phyloP scores from a whole-genome alignment of 75 land plant species.

The Azolla pinnata region DNA sequence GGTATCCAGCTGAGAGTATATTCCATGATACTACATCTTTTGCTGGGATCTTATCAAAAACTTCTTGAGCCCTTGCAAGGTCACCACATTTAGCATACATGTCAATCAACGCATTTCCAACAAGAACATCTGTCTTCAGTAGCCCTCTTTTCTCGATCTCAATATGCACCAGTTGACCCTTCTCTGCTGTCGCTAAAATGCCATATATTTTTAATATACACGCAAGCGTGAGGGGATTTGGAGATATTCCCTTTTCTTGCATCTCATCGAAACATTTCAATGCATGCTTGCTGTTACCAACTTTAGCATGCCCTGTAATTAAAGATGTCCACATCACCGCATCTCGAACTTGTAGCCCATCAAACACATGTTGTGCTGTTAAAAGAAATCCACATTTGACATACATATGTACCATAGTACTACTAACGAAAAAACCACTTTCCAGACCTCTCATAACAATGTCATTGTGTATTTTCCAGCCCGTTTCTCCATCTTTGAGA shows the following conservation, averaged over 20 bases:
- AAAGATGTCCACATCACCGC: conserved; percentile 32
- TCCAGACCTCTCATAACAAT: background rate
- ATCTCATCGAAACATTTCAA: background rate
- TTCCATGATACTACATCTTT: conserved; percentile 38
- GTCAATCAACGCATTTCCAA: conserved; percentile 20
- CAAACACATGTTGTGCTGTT: conserved; percentile 22
- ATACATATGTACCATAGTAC: conserved; percentile 36
- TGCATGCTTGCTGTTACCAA: conserved; percentile 1
- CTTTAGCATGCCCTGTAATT: conserved; percentile 17
- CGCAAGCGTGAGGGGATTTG: background rate
- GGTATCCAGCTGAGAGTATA: conserved; percentile 11
- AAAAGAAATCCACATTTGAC: conserved; percentile 15
- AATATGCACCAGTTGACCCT: conserved; percentile 19
- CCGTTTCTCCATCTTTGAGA: background rate
- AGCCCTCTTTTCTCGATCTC: conserved; percentile 19
- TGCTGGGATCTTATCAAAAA: conserved; percentile 30
- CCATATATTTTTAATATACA: background rate
- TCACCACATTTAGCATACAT: conserved; percentile 66
- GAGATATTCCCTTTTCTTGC: background rate
- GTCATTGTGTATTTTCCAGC: background rate
- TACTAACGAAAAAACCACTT: conserved; percentile 14
- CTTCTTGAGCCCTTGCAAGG: conserved; percentile 27
- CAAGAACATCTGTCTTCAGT: conserved; percentile 7
- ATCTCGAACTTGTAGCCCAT: conserved; percentile 27
- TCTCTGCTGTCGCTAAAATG: background rate